Evolutionary conservation across 768 basidiomycete genomes (phyloP), one percentile per base, ranked within the genome.

Genomic region (Lentinula lateritia): DNA sequence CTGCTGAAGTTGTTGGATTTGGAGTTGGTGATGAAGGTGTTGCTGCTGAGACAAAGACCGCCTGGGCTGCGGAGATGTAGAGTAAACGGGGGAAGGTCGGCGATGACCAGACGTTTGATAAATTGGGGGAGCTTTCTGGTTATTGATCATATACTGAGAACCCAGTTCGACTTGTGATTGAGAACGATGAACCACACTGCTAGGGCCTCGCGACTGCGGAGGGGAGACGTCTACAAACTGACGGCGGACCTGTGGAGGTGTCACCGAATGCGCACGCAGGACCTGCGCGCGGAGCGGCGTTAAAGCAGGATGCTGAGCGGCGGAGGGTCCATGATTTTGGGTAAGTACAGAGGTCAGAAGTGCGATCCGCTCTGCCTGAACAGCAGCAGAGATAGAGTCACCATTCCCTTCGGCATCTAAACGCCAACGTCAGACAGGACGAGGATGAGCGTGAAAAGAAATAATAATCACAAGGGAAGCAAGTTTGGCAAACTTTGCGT

Each of bases 401-500:
- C 90, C 90, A 66, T 93, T 93, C 1, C 92, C 92, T 69, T 93
- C 92, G 12, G 92, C 92, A 65, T 92, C 90, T 92, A 23, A 50
- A 12, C 38, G 34, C 12, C 9, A 58, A 70, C 61, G 53, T 58
- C 59, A 60, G 16, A 50, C 48, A 60, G 23, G 52, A 57, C 39
- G 23, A 18, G 9, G 2, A 4, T 15, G 57, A 43, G 60, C 60
- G 55, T 36, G 50, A 62, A 60, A 61, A 62, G 62, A 59, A 62
- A 81, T 87, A 28, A 28, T 28, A 2, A 28, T 65, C 67, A 91
- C 90, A 93, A 52, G 92, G 91, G 63, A 85, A 83, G 73, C 92
- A 93, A 9, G 90, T 92, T 78, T 93, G 92, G 75, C 92, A 94
- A 62, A 94, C 92, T 73, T 93, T 93, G 60, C 92, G 77, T 61